These are phyloP conservation scores for Phytophthora lateralis DNA, from an alignment of 352 stramenopile genomes.

Conservation along the genomic window DNA sequence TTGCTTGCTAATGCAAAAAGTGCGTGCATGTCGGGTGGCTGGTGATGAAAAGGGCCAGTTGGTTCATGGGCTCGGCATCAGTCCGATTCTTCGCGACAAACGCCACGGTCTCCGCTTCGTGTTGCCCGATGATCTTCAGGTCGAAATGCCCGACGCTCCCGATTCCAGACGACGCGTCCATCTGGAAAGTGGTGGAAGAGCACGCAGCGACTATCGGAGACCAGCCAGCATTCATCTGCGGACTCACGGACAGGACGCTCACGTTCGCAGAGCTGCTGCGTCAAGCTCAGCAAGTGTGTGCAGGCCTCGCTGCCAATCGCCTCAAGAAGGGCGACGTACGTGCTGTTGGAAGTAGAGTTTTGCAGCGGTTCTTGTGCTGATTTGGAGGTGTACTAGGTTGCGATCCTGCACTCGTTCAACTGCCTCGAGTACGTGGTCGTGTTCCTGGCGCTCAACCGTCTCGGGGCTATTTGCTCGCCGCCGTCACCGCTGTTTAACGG, in stretches of 20 bases:
- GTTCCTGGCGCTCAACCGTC: constrained; percentile 49
- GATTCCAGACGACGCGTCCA: constrained; percentile 37
- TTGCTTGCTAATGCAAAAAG: constrained; percentile 2
- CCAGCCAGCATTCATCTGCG: constrained; percentile 47
- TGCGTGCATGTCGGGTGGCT: constrained; percentile 6
- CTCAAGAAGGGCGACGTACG: constrained; percentile 52
- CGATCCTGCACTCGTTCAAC: constrained; percentile 64
- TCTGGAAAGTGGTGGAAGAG: constrained; percentile 50
- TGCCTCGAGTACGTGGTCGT: constrained; percentile 66
- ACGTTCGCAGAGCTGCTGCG: constrained; percentile 39
- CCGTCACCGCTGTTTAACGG: constrained; percentile 51
- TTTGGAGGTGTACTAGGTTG: constrained; percentile 31
- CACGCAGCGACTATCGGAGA: constrained; percentile 32
- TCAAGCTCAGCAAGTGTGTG: constrained; percentile 35
- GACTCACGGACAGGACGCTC: constrained; percentile 41
- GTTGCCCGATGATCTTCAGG: constrained; percentile 43
- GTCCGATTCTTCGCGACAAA: constrained; percentile 3
- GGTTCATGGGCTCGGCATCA: neutral
- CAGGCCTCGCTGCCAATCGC: constrained; percentile 41
- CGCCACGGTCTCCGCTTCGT: neutral
- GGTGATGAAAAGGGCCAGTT: constrained; percentile 22
- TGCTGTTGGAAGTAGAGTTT: constrained; percentile 11
- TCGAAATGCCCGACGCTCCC: constrained; percentile 34
- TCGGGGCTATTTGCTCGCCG: constrained; percentile 52
- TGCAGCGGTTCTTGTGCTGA: constrained; percentile 16